Conservation (phyloP, 139 green algal genomes). For the Raphidocelis subcapitata region DNA sequence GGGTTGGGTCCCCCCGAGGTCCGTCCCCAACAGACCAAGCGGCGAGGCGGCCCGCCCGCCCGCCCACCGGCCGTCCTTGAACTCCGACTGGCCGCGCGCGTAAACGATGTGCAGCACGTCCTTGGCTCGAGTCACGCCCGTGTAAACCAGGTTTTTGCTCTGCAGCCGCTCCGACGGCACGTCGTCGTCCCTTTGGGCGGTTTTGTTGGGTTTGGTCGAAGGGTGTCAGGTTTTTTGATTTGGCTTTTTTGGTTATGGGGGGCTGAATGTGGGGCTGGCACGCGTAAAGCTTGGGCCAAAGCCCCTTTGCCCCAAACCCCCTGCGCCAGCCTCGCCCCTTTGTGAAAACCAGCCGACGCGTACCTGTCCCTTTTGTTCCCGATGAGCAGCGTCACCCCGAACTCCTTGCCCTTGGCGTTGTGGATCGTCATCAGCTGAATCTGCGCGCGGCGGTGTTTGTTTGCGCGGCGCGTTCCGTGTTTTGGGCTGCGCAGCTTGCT, state of each 20-base stretch:
- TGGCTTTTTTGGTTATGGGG: not conserved
- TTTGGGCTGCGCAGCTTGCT: too few relatives aligned
- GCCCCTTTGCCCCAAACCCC: too few relatives aligned
- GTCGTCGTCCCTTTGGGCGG: not conserved
- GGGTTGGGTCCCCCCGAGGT: too few relatives aligned
- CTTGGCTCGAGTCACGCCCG: conserved; percentile 47
- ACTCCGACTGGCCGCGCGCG: not conserved
- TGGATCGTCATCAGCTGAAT: conserved; percentile 57
- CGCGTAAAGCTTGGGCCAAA: not conserved
- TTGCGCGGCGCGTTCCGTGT: too few relatives aligned
- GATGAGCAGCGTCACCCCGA: conserved; percentile 38
- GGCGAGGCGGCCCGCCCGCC: too few relatives aligned
- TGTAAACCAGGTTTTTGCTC: conserved; percentile 45
- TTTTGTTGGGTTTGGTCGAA: not conserved
- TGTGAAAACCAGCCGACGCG: conserved; percentile 3
- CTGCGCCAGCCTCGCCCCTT: too few relatives aligned
- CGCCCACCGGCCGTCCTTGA: too few relatives aligned
- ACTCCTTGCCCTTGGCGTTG: conserved; percentile 58
- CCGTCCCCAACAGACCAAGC: too few relatives aligned
- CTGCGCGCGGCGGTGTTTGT: too few relatives aligned
- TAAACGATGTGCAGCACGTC: conserved; percentile 32
- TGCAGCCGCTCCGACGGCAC: conserved; percentile 9
- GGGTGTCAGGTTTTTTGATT: not conserved
- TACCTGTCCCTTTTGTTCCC: conserved; percentile 24
- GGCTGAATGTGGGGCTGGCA: not conserved